These are phyloP conservation scores for Iberis pinnata DNA, from an alignment of 345 rosid species.

Conservation along the genomic window DNA sequence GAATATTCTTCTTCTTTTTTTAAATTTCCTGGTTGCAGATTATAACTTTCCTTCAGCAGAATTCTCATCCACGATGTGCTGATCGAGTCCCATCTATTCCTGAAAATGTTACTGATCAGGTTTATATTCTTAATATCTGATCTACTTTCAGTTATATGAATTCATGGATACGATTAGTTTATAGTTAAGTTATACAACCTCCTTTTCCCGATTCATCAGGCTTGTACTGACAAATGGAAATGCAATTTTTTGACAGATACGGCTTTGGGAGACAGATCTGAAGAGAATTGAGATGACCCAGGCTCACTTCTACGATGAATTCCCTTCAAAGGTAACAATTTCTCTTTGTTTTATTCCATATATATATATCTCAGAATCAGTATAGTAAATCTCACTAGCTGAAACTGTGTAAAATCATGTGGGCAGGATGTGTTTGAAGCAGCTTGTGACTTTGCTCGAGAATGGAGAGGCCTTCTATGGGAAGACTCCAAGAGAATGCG, in stretches of 20 bases:
- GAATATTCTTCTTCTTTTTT: neutral
- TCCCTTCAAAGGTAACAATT: conserved; percentile 62
- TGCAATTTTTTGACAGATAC: conserved; percentile 49
- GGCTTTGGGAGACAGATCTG: conserved; percentile 92
- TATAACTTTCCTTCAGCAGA: conserved; percentile 77
- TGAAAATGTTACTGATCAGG: conserved; percentile 96
- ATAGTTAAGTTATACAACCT: conserved; percentile 2
- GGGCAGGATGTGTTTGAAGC: conserved; percentile 74
- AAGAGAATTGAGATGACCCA: conserved; percentile 83
- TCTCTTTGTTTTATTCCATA: conserved; percentile 1
- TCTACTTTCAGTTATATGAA: conserved; percentile 3
- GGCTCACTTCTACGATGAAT: conserved; percentile 73
- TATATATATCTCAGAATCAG: neutral
- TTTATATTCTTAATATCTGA: conserved; percentile 23
- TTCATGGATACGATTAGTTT: conserved; percentile 9
- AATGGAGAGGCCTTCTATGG: conserved; percentile 74
- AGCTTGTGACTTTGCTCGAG: conserved; percentile 76
- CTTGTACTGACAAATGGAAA: neutral
- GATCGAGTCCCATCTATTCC: conserved; percentile 75
- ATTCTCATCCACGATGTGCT: conserved; percentile 85
- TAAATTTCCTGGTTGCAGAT: conserved; percentile 41
- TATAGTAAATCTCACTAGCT: neutral
- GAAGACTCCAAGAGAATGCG: conserved; percentile 90
- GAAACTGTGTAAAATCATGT: neutral
- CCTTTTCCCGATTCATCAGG: neutral